phyloP scores from a whole-genome alignment of 2,329 filamentous ascomycete species.

The Exophiala sp. region DNA sequence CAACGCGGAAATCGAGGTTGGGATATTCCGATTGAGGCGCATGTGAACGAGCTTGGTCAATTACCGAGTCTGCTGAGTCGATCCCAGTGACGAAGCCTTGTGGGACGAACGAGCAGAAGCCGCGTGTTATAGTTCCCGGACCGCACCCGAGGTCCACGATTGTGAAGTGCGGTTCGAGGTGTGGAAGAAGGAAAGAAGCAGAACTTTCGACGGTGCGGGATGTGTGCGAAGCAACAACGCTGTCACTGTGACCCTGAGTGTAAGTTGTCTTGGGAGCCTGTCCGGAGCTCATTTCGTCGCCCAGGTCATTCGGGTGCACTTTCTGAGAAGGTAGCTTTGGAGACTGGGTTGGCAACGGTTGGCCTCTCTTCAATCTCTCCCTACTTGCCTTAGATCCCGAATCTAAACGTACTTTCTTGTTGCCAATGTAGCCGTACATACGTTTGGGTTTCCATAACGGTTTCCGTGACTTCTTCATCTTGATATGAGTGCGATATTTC shows the following conservation, averaged over 20 bases:
- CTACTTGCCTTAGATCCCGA: too few species aligned
- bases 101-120: constrained; percentile 37
- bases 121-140: constrained; percentile 41
- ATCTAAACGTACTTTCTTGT: too few species aligned
- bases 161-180: constrained; percentile 34
- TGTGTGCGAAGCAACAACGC: constrained; percentile 19
- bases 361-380: too few species aligned
- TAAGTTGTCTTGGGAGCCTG: constrained; percentile 7
- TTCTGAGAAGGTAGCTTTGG: too few species aligned
- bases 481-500: too few species aligned
- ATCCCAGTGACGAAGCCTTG: constrained; percentile 38
- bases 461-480: too few species aligned
- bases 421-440: too few species aligned
- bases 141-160: constrained; percentile 44
- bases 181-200: constrained; percentile 38
- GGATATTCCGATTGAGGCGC: constrained; percentile 29
- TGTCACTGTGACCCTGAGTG: constrained; percentile 17
- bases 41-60: constrained; percentile 31
- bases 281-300: neutral
- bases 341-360: too few species aligned
- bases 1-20: constrained; percentile 35
- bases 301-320: too few species aligned
- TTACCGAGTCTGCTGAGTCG: constrained; percentile 29
- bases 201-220: constrained; percentile 33
- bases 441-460: too few species aligned